These are phyloP conservation scores for Cladosporium velox DNA, from an alignment of 2,329 filamentous ascomycete species.

Conservation along the genomic window DNA sequence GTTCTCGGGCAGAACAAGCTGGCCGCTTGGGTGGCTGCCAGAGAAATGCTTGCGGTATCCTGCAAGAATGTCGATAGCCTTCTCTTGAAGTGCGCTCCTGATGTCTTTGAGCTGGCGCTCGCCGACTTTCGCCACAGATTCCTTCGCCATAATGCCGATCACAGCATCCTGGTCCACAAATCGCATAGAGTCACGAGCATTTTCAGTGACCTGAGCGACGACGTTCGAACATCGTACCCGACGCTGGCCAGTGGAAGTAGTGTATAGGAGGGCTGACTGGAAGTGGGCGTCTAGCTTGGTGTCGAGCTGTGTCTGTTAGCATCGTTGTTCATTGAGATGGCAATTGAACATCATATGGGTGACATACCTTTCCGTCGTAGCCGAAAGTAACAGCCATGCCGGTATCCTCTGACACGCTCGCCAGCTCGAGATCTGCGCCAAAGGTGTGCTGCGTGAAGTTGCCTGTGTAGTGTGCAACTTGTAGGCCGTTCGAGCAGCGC, in stretches of 20 bases:
- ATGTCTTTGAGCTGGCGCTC: constrained; percentile 81
- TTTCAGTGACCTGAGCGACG: constrained; percentile 88
- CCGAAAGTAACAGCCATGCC: constrained; percentile 87
- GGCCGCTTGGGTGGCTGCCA: constrained; percentile 80
- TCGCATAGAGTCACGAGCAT: constrained; percentile 79
- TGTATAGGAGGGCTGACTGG: constrained; percentile 92
- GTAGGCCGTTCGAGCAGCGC: constrained; percentile 92
- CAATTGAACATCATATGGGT: neutral
- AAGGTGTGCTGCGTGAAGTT: constrained; percentile 97
- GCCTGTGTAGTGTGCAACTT: constrained; percentile 90
- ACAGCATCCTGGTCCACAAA: constrained; percentile 96
- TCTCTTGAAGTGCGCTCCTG: constrained; percentile 79
- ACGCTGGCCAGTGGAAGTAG: constrained; percentile 83
- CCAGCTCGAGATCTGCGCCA: constrained; percentile 91
- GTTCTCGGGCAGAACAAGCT: constrained; percentile 92
- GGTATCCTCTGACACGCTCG: constrained; percentile 89
- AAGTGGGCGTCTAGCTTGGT: constrained; percentile 96
- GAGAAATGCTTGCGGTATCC: constrained; percentile 92
- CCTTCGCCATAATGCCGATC: constrained; percentile 83
- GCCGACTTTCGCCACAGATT: constrained; percentile 79
- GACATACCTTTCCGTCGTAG: constrained; percentile 77
- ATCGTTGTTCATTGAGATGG: neutral
- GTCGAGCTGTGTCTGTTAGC: constrained; percentile 60
- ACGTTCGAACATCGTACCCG: constrained; percentile 91
- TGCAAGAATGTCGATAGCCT: constrained; percentile 87